A percentile compares a stretch with the other conserved stretches of the same genome.
These are phyloP conservation scores for Lecanoromycetidae sp. DNA, from an alignment of 2,329 filamentous ascomycete species.

Conservation along the genomic window DNA sequence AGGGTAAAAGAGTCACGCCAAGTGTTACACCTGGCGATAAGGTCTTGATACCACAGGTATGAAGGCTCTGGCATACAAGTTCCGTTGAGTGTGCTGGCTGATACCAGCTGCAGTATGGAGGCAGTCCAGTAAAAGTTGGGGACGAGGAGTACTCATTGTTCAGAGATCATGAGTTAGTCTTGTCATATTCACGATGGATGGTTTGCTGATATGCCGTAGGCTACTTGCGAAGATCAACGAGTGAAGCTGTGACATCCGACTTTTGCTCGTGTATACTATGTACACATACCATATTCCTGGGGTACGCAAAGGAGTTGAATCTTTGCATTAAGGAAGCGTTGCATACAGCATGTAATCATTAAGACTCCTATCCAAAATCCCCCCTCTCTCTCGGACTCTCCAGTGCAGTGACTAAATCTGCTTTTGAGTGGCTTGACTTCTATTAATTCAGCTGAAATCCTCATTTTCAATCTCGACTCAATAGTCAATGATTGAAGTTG, in stretches of 20 bases:
- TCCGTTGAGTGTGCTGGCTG: constrained; percentile 16
- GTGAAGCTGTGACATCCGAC: constrained; percentile 40
- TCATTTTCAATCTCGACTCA: too few relatives aligned
- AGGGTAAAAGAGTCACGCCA: constrained; percentile 77
- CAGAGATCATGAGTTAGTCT: constrained; percentile 96
- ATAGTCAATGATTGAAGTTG: too few relatives aligned
- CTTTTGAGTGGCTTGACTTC: too few relatives aligned
- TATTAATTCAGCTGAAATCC: too few relatives aligned
- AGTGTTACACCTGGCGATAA: constrained; percentile 75
- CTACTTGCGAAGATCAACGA: constrained; percentile 99
- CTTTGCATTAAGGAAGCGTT: constrained; percentile 12
- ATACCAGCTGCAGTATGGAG: constrained; percentile 59
- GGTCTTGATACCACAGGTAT: constrained; percentile 88
- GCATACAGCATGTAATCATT: constrained; percentile 6
- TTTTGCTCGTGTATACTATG: constrained; percentile 17
- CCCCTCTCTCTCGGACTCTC: too few relatives aligned
- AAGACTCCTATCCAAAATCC: constrained; percentile 5
- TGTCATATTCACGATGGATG: not conserved
- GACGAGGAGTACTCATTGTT: constrained; percentile 95
- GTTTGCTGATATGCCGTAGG: constrained; percentile 36
- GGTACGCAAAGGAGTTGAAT: constrained; percentile 1
- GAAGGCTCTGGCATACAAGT: constrained; percentile 22
- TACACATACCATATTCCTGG: constrained; percentile 7
- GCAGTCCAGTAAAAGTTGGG: constrained; percentile 90
- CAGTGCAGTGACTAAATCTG: too few relatives aligned